These are phyloP conservation scores for Plasmodium knowlesi DNA, from an alignment of 169 alveolate species.

Conservation along the genomic window DNA sequence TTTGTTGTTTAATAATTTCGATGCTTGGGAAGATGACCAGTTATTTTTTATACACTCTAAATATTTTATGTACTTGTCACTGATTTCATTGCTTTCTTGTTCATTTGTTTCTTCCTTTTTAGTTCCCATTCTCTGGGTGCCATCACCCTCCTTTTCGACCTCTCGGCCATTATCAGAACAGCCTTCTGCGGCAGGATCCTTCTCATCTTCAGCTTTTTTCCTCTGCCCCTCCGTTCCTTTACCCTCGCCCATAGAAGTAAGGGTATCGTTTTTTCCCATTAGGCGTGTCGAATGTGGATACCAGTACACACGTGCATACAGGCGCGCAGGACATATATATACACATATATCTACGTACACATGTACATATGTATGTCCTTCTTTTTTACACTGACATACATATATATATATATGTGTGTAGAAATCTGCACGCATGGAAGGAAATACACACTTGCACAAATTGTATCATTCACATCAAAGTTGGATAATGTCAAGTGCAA, in stretches of 20 bases:
- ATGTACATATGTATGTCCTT: background rate
- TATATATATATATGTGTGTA: background rate
- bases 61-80: conserved; percentile 74
- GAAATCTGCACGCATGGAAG: background rate
- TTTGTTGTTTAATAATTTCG: conserved; percentile 82
- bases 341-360: background rate
- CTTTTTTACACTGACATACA: background rate
- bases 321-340: background rate
- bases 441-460: background rate
- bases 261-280: conserved; percentile 1
- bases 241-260: conserved; percentile 7
- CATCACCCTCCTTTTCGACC: conserved; percentile 12
- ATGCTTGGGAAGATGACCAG: conserved; percentile 90
- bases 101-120: conserved; percentile 1
- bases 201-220: background rate
- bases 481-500: background rate
- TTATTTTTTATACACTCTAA: conserved; percentile 81
- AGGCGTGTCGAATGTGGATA: background rate
- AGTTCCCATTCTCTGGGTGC: background rate
- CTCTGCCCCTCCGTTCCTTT: background rate
- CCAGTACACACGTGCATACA: background rate
- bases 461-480: background rate
- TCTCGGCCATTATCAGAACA: background rate
- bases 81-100: conserved; percentile 58
- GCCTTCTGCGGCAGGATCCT: background rate